Conservation (phyloP, 257 asterid genomes). For the Solanum lignicaule region DNA sequence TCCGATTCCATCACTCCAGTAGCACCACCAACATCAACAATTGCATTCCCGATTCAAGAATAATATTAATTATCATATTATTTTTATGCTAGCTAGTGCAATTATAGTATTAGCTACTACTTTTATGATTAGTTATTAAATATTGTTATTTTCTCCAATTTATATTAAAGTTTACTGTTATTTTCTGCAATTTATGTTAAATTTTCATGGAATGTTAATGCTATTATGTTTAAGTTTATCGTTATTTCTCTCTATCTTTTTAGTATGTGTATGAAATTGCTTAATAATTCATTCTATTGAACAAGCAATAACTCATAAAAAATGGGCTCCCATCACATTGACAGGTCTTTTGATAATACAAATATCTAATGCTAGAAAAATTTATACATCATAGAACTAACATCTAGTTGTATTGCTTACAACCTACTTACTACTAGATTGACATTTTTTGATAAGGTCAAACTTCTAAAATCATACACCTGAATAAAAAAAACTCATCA, state of each 20-base stretch:
- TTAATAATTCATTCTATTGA: neutral
- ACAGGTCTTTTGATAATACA: neutral
- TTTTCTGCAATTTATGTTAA: neutral
- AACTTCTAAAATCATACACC: neutral
- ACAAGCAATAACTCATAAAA: neutral
- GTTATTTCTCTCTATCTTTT: neutral
- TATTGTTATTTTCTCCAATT: neutral
- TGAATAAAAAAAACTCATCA: too few relatives aligned
- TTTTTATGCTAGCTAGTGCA: neutral
- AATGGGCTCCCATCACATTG: neutral
- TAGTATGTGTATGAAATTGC: neutral
- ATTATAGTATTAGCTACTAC: neutral
- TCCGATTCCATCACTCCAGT: neutral
- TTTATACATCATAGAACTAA: neutral
- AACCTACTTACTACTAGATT: too few relatives aligned
- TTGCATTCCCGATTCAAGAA: neutral
- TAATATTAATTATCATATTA: neutral
- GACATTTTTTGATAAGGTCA: too few relatives aligned
- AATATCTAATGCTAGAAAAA: neutral
- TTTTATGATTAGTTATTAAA: neutral
- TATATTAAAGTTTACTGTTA: neutral
- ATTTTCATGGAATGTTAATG: neutral
- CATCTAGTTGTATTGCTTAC: neutral
- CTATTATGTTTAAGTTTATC: neutral
- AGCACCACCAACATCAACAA: neutral